Evolutionary conservation across 805 yeast genomes (phyloP), one percentile per base, ranked within the genome.

Genomic region (Brettanomyces naardenensis): DNA sequence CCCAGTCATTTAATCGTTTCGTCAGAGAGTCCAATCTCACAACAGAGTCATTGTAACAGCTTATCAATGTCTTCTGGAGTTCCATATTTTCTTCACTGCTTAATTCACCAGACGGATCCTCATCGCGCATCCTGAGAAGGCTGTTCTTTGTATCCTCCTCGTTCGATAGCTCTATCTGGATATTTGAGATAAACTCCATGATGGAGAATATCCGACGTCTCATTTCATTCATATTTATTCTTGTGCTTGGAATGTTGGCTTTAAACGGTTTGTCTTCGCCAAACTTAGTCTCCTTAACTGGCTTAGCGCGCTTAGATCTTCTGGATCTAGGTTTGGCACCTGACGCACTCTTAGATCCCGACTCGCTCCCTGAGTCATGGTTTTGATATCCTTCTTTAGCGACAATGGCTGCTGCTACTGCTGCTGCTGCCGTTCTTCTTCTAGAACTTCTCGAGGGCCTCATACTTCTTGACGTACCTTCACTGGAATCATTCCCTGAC

Each of bases 141-240:
- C 48, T 47, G 29, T 53, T 65, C 38, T 78, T 76, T 31, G 70
- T 73, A n/a, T 69, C 62, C 46, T 79, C 80, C 48, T 88, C 95
- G 37, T 73, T 74, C 33, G 80, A 79, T 43, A 90, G 62, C 52
- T 90, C 97, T 44, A 80, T 60, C 57, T 88, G 95, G 2, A 94
- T 83, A 37, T 95, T 69, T 10, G 89, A 86, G 19, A 90, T 73
- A 69, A 89, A 92, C 60, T 92, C 97, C 49, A 90, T 63, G 17
- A 90, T 90, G 1, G 96, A 94, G 3, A 86, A 81, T 2, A 88
- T 83, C 42, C 98, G 71, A 52, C 86, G 78, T 40, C 88, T 73
- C 85, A 90, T 81, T 57, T 90, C 98, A 48, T 74, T 72, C 43
- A 89, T 59, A 3, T 88, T 73, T 3, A 84, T 74, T 38, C 86